Base-by-base conservation (phyloP, 2,329 filamentous ascomycete genomes). In the Colletotrichum agaves region DNA sequence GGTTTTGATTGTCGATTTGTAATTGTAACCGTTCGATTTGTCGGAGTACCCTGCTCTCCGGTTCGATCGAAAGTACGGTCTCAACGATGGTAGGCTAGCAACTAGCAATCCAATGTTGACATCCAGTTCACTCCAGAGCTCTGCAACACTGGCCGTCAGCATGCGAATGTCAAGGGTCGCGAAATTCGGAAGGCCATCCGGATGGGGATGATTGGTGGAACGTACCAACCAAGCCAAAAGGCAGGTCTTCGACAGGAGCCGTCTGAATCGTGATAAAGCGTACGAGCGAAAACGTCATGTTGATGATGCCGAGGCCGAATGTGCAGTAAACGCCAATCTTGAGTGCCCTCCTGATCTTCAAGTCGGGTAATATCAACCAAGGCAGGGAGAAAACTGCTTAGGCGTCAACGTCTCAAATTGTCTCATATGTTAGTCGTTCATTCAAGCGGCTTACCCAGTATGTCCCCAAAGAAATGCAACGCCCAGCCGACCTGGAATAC, bases 231-330 rank as follows among this genome's bases (percentile, higher is more conserved):
- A 67, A 43, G 15, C 64, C 64, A 6, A 67, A 59, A 7, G 64
- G 64, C 52, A 64, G 41, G 17, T 37, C 46, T 7, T 67, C 61
- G 3, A 64, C 19, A 3, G 64, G 8, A 23, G 53, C 61, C 6
- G 64, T 67, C 23, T 67, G 60, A 3, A 67, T 64, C 5, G 64
- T 67, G n/a, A 67, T 63, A 31, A 67, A 67, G n/a, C 64, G 41
- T 27, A 64, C 53, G 1, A 67, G 53, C 5, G 64, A 67, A 23
- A 67, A 67, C 2, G 61, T 64, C 53, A 67, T 64, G 33, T 67
- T 67, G 53, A 67, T 67, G n/a, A 67, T 46, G 10, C 64, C 64
- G 2, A 67, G 61, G 10, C 60, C 64, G 17, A 67, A 67, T 4
- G 64, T 67, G 21, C 60, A 67, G 3, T 67, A 67, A 13, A 67